Percentiles rank a stretch among this genome's conserved stretches.
Evolutionary conservation across 441 rosid genomes (phyloP).

Genomic region (Jatropha podagrica): DNA sequence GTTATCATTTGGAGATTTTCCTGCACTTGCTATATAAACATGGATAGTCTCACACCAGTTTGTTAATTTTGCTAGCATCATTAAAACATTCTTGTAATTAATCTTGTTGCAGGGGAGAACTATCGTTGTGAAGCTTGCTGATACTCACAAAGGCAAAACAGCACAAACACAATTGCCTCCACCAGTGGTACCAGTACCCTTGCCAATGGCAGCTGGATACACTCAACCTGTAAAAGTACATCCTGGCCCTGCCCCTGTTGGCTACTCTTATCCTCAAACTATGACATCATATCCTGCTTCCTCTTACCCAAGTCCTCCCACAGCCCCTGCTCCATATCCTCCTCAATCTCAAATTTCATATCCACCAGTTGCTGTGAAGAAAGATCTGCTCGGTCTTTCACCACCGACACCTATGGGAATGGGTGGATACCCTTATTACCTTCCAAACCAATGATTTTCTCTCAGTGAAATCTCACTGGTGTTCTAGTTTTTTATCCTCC

Average conservation of each 20-base stretch:
- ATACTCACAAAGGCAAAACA: conserved; percentile 47
- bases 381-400: conserved; percentile 39
- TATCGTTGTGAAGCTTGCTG: conserved; percentile 55
- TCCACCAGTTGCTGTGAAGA: conserved; percentile 32
- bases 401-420: conserved; percentile 39
- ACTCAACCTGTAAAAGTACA: conserved; percentile 47
- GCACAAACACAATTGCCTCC: conserved; percentile 34
- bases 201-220: conserved; percentile 40
- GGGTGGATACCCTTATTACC: conserved; percentile 48
- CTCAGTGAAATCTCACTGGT: background rate
- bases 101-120: conserved; percentile 40
- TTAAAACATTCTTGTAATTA: background rate
- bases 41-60: background rate
- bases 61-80: background rate
- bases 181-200: conserved; percentile 34
- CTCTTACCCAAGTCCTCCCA: conserved; percentile 41
- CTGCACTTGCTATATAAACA: background rate
- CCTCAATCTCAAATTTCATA: conserved; percentile 37
- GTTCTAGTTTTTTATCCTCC: background rate
- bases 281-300: conserved; percentile 36
- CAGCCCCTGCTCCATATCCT: conserved; percentile 38
- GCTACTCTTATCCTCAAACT: conserved; percentile 47
- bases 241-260: conserved; percentile 30
- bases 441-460: conserved; percentile 35
- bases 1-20: background rate